A percentile compares a stretch with the other conserved stretches of the same genome.
Conservation (phyloP, 2,329 filamentous ascomycete genomes). For the Aspergillus candidus region DNA sequence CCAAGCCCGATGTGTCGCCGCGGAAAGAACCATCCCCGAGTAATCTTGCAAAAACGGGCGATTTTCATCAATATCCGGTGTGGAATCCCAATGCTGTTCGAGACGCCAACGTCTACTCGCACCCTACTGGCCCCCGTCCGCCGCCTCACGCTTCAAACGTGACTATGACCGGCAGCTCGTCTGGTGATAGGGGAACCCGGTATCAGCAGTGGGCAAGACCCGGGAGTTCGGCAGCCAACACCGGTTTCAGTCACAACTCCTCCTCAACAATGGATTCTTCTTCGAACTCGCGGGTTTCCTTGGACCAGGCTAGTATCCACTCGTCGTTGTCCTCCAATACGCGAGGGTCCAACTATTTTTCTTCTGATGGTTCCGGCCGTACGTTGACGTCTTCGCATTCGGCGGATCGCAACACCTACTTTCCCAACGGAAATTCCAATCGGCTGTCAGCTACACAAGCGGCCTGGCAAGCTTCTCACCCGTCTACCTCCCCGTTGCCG, state of each 20-base stretch:
- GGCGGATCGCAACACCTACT: conserved; percentile 27
- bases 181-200: conserved; percentile 63
- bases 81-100: conserved; percentile 53
- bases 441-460: conserved; percentile 28
- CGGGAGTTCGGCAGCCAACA: conserved; percentile 51
- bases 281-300: conserved; percentile 51
- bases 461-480: conserved; percentile 23
- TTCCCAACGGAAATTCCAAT: conserved; percentile 19
- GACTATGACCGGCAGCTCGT: conserved; percentile 66
- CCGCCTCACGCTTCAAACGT: conserved; percentile 49
- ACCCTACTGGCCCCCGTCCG: conserved; percentile 57
- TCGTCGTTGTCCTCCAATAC: conserved; percentile 55
- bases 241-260: conserved; percentile 51
- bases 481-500: conserved; percentile 17
- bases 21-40: conserved; percentile 72
- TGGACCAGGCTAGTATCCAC: conserved; percentile 61
- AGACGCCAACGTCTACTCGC: conserved; percentile 47
- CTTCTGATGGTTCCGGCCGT: conserved; percentile 47
- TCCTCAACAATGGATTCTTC: conserved; percentile 52
- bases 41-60: conserved; percentile 72
- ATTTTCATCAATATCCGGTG: conserved; percentile 85
- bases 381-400: conserved; percentile 37
- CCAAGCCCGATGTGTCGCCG: conserved; percentile 54
- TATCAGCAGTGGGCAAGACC: conserved; percentile 70
- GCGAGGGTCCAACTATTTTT: conserved; percentile 51